phyloP scores from a whole-genome alignment of 1,284 basidiomycete genomes.

The Boletellus deceptivus region DNA sequence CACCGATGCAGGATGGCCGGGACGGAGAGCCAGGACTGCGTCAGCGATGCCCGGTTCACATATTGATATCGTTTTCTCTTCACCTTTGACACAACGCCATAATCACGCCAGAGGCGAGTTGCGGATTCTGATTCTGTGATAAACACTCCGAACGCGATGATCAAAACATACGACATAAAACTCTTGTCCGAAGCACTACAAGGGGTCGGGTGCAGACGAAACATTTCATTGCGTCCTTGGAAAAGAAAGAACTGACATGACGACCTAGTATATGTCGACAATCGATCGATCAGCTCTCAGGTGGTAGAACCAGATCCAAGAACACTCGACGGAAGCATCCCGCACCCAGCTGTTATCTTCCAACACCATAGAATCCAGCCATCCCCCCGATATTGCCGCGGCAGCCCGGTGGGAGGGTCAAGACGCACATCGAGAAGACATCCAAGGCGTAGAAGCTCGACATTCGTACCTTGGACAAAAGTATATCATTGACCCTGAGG shows the following conservation, averaged over 20 bases:
- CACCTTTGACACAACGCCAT: conserved; percentile 12
- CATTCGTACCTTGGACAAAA: conserved; percentile 11
- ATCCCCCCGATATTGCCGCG: conserved; percentile 15
- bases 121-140: conserved; percentile 11
- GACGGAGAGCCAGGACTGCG: not conserved
- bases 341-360: conserved; percentile 17
- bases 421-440: not conserved
- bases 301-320: not conserved
- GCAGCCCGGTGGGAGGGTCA: conserved; percentile 7
- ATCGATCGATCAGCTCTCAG: not conserved
- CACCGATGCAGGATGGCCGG: conserved; percentile 9
- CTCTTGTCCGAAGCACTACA: not conserved
- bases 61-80: not conserved
- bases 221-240: not conserved
- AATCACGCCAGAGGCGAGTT: not conserved
- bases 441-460: not conserved
- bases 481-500: conserved; percentile 6
- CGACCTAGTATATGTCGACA: conserved; percentile 9
- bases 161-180: not conserved
- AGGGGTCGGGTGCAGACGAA: conserved; percentile 1
- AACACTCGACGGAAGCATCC: conserved; percentile 16
- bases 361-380: conserved; percentile 14
- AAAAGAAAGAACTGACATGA: conserved; percentile 18
- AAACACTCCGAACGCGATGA: conserved; percentile 11
- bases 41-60: not conserved